Evolutionary conservation across 257 asterid genomes (phyloP), one percentile per base, ranked within the genome.

Genomic region (Jaltomata sinuosa): DNA sequence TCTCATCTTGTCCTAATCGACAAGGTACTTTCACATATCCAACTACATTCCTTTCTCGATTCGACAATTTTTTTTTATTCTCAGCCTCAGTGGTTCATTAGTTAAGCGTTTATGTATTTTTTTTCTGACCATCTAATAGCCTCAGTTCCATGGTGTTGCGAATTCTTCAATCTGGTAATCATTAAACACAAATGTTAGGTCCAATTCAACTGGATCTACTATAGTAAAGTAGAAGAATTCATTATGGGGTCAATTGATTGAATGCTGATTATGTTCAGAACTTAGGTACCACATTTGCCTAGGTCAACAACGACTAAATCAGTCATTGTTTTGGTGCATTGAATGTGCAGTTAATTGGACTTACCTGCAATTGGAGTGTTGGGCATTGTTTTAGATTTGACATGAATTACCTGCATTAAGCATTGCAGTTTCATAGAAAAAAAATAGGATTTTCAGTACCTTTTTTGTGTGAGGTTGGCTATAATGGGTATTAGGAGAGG

Each of bases 1-100:
- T 86, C 91, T 34, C 90, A 85, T 19, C 90, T 86, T 55, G 84
- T 69, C 72, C 84, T 86, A 59, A 59, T 92, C 67, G 89, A 89
- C 55, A 90, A 88, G 91, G 98, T 94, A 83, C 79, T 11, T 25
- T 36, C 5, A 40, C 38, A 11, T 31, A 69, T 34, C 54, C 74
- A 38, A 6, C 11, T 12, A 25, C 40, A 77, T 84, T 22, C 59
- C 32, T 57, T 5, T 22, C 27, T 53, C 5, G 52, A 47, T 3
- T 15, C 1, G 54, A 18, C 14, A 11, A 21, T 3, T 45, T 32
- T 69, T 32, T 15, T 36, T 72, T 12, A 8, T 74, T 5, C n/a
- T n/a, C n/a, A n/a, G n/a, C n/a, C n/a, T n/a, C n/a, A n/a, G n/a
- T 38, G 32, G n/a, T 50, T 15, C 9, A 45, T 45, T 42, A 29